These are phyloP conservation scores for Kwoniella shandongensis DNA, from an alignment of 768 basidiomycete genomes.

Conservation along the genomic window DNA sequence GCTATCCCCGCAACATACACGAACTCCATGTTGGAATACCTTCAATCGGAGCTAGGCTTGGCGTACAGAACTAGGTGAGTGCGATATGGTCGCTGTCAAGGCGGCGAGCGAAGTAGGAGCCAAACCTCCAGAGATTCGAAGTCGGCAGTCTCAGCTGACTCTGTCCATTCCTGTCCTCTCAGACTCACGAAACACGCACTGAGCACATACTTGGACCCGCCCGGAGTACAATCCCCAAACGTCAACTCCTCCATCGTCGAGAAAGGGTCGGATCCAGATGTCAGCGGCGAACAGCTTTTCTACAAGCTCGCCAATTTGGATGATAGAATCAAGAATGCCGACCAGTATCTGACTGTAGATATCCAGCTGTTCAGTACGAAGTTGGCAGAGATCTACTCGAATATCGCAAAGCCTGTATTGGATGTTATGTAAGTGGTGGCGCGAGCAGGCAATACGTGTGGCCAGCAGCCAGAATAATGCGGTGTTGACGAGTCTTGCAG, in stretches of 20 bases:
- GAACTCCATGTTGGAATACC: conserved; percentile 74
- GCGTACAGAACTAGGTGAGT: conserved; percentile 46
- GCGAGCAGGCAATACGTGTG: background rate
- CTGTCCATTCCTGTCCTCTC: too few relatives aligned
- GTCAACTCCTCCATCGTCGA: background rate
- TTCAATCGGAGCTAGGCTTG: conserved; percentile 77
- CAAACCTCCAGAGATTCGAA: conserved; percentile 58
- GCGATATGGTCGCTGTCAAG: conserved; percentile 29
- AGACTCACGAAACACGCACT: conserved; percentile 79
- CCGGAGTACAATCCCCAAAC: background rate
- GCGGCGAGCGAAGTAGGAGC: conserved; percentile 80
- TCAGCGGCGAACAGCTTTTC: conserved; percentile 75
- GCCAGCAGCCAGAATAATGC: background rate
- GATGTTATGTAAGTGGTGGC: conserved; percentile 58
- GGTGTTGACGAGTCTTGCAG: conserved; percentile 58
- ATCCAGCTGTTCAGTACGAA: conserved; percentile 88
- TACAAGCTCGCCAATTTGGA: conserved; percentile 95
- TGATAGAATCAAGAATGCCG: conserved; percentile 92
- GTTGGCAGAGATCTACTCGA: conserved; percentile 86
- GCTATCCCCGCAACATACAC: conserved; percentile 66
- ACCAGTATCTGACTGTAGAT: conserved; percentile 93
- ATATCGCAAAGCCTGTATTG: conserved; percentile 87
- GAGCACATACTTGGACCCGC: conserved; percentile 69
- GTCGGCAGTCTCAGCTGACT: too few relatives aligned
- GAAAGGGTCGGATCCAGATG: conserved; percentile 54